Conservation (phyloP, 2,329 filamentous ascomycete genomes). For the Ceratocystis destructans region DNA sequence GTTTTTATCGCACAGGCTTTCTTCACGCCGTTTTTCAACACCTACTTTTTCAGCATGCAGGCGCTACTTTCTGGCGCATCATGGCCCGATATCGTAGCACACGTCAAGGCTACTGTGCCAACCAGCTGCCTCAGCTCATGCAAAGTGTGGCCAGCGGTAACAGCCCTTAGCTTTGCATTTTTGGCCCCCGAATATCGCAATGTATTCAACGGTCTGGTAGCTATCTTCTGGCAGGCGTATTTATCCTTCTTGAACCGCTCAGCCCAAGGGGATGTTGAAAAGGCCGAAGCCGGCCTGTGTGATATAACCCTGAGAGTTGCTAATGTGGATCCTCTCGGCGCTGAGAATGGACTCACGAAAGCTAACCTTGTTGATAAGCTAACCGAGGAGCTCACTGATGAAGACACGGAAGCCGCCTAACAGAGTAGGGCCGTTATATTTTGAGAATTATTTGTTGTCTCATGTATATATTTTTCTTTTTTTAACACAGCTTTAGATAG, state of each 20-base stretch:
- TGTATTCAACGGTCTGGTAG: constrained; percentile 64
- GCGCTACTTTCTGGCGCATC: constrained; percentile 58
- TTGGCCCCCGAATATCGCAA: constrained; percentile 65
- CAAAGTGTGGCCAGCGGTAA: constrained; percentile 81
- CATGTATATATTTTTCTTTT: background rate
- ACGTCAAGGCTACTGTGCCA: constrained; percentile 63
- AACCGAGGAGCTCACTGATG: background rate
- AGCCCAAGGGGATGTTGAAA: constrained; percentile 41
- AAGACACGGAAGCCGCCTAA: background rate
- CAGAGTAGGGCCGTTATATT: background rate
- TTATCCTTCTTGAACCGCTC: constrained; percentile 63
- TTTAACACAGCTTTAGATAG: background rate
- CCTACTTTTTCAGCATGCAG: constrained; percentile 72
- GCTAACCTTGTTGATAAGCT: background rate
- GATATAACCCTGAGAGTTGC: background rate
- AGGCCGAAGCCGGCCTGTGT: constrained; percentile 2
- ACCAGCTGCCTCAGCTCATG: constrained; percentile 62
- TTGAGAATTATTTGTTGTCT: background rate
- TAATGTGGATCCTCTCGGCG: background rate
- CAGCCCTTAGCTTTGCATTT: constrained; percentile 76
- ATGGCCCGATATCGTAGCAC: constrained; percentile 49
- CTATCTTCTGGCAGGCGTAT: constrained; percentile 89
- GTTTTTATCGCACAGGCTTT: constrained; percentile 64
- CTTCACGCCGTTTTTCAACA: constrained; percentile 74
- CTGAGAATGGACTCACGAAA: background rate